Evolutionary conservation across 352 stramenopile species (phyloP).

Genomic region (Aphanomyces astaci): DNA sequence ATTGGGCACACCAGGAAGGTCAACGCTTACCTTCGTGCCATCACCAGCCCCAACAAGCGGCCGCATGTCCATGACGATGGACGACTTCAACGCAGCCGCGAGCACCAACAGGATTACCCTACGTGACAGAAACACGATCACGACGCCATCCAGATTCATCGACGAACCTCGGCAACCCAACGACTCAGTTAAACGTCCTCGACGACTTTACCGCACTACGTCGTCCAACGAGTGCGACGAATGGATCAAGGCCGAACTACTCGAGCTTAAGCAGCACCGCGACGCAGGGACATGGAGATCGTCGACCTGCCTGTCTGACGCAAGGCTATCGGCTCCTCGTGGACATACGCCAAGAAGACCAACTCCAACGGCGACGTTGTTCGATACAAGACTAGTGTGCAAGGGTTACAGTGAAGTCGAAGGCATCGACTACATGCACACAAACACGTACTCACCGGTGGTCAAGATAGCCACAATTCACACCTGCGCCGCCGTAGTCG

Average conservation of each 20-base stretch:
- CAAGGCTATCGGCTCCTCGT: conserved; percentile 29
- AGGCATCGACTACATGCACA: conserved; percentile 31
- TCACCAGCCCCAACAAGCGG: not conserved
- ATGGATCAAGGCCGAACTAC: not conserved
- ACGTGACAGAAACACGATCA: not conserved
- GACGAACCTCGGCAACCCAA: too few relatives aligned
- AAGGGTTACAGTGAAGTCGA: conserved; percentile 31
- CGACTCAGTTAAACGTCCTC: too few relatives aligned
- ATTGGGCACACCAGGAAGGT: too few relatives aligned
- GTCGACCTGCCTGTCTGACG: not conserved
- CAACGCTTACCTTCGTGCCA: too few relatives aligned
- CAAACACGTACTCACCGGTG: conserved; percentile 32
- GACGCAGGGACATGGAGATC: not conserved
- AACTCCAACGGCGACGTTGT: conserved; percentile 30
- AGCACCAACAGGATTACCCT: not conserved
- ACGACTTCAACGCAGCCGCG: not conserved
- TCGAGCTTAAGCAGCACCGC: not conserved
- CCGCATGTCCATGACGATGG: not conserved
- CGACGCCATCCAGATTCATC: not conserved
- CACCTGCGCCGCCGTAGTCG: conserved; percentile 23
- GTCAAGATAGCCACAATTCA: conserved; percentile 35
- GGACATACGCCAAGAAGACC: conserved; percentile 34
- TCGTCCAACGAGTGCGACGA: not conserved
- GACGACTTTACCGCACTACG: not conserved
- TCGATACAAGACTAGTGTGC: conserved; percentile 33